These are phyloP conservation scores for Rhododendron williamsianum DNA, from an alignment of 148 eudicot species.

Conservation along the genomic window DNA sequence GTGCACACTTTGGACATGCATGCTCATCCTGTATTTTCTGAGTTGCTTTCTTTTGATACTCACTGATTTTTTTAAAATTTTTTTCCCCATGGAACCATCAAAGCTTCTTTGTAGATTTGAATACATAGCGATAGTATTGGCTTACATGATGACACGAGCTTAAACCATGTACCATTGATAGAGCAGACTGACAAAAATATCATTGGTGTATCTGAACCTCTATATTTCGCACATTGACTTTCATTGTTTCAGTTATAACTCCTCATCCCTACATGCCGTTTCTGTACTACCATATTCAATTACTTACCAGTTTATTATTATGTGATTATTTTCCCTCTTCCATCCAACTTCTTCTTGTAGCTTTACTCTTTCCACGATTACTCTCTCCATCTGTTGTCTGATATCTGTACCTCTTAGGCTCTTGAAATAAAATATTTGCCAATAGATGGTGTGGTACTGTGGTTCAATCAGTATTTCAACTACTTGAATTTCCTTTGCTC, in stretches of 20 bases:
- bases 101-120: not conserved
- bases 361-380: not conserved
- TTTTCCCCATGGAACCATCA: not conserved
- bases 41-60: not conserved
- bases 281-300: not conserved
- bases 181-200: not conserved
- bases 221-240: not conserved
- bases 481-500: not conserved
- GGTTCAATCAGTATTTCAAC: not conserved
- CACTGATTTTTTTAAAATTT: not conserved
- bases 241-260: not conserved
- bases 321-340: not conserved
- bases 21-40: not conserved
- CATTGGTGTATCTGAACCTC: not conserved
- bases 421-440: not conserved
- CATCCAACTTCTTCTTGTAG: not conserved
- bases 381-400: not conserved
- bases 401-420: conserved; percentile 1
- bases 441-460: not conserved
- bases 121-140: not conserved
- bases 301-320: not conserved
- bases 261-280: not conserved
- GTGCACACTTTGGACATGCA: not conserved
- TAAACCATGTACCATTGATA: not conserved
- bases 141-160: not conserved